Evolutionary conservation across 164 flowering plant species (phyloP).

Genomic region (Stephania cephalantha): DNA sequence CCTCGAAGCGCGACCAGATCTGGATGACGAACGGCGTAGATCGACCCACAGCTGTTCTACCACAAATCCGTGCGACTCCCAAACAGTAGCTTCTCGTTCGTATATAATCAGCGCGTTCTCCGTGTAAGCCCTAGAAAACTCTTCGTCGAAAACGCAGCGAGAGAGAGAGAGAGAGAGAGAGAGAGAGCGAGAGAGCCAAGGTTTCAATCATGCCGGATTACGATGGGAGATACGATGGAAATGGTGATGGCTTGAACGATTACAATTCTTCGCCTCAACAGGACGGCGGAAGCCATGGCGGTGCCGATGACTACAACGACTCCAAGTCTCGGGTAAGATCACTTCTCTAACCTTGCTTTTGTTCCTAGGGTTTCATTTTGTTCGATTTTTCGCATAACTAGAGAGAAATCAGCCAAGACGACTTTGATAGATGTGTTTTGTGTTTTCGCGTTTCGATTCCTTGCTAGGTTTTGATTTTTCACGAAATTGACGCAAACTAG

Average conservation of each 20-base stretch:
- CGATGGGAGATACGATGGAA: slow-evolving; percentile 46
- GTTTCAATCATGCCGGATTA: slow-evolving; percentile 40
- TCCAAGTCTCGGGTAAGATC: slow-evolving; percentile 42
- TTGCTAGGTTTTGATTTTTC: not conserved
- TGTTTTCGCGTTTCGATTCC: not conserved
- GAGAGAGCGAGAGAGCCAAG: too few species aligned
- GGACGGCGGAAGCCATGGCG: slow-evolving; percentile 26
- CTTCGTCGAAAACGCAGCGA: not conserved
- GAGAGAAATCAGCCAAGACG: not conserved
- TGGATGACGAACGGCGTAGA: not conserved
- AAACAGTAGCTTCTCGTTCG: not conserved
- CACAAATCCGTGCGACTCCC: not conserved
- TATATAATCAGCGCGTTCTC: not conserved
- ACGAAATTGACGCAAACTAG: not conserved
- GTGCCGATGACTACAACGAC: slow-evolving; percentile 33
- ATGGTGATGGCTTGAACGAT: slow-evolving; percentile 41
- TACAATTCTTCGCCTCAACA: slow-evolving; percentile 35
- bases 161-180: not conserved
- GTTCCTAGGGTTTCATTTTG: not conserved
- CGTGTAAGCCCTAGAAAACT: slow-evolving; percentile 9
- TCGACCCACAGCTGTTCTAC: not conserved
- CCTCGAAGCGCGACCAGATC: not conserved
- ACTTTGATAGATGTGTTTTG: not conserved
- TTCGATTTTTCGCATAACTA: not conserved
- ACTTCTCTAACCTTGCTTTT: too few species aligned